Percentiles rank a stretch among this genome's conserved stretches.
phyloP scores from a whole-genome alignment of 345 rosid genomes.

The Salix caprea region DNA sequence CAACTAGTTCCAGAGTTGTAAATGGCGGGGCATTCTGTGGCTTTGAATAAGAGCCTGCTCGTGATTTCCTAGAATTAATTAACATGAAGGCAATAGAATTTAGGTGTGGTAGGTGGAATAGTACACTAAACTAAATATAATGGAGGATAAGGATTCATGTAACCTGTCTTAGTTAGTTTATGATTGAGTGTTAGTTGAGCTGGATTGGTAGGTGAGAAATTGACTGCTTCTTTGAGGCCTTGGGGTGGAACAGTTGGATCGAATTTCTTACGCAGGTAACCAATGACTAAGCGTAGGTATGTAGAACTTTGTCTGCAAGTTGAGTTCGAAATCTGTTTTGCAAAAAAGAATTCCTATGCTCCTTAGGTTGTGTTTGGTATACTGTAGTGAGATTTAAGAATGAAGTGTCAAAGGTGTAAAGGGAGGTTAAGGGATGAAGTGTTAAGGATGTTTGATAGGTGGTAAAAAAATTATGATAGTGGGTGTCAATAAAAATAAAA shows the following conservation, averaged over 20 bases:
- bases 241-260: not conserved
- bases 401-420: too few species aligned
- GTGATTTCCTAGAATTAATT: not conserved
- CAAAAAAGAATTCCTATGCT: not conserved
- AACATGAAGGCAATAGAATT: not conserved
- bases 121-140: not conserved
- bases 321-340: slow-evolving; percentile 4
- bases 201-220: slow-evolving; percentile 19
- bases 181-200: not conserved
- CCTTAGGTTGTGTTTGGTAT: not conserved
- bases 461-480: too few species aligned
- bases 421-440: too few species aligned
- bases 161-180: not conserved
- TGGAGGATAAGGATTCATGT: not conserved
- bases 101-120: slow-evolving; percentile 22
- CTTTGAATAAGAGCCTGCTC: not conserved
- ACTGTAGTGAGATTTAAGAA: too few species aligned
- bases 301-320: not conserved
- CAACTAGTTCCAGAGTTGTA: not conserved
- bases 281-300: slow-evolving; percentile 1
- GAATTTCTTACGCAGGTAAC: not conserved
- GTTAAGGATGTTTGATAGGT: too few species aligned
- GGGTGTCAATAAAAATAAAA: too few species aligned
- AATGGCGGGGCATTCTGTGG: not conserved
- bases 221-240: not conserved